Conservation (phyloP, 2,329 filamentous ascomycete genomes). For the Epichloe baconii region DNA sequence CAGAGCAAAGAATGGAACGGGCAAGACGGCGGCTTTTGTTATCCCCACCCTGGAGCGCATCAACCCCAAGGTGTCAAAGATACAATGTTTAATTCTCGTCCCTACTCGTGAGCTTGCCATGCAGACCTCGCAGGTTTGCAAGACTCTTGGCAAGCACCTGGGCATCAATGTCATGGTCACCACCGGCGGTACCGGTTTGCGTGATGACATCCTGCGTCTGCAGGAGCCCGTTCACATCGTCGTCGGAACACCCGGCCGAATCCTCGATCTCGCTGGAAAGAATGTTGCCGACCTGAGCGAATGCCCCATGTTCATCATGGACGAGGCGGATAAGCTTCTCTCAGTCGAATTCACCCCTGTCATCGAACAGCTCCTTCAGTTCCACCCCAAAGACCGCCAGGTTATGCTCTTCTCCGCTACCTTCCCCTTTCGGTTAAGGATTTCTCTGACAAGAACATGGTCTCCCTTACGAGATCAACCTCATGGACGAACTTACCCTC, state of each 20-base stretch:
- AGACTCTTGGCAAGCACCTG: conserved; percentile 92
- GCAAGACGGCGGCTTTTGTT: conserved; percentile 95
- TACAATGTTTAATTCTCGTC: conserved; percentile 90
- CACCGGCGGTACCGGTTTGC: conserved; percentile 85
- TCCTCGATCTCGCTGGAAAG: conserved; percentile 91
- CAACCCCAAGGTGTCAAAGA: conserved; percentile 93
- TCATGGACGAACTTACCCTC: conserved; percentile 97
- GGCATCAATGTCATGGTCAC: conserved; percentile 99
- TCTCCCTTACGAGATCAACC: conserved; percentile 91
- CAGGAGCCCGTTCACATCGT: conserved; percentile 94
- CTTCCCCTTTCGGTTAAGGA: conserved; percentile 91
- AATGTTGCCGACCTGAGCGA: conserved; percentile 91
- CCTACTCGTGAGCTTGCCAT: conserved; percentile 94
- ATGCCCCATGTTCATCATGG: conserved; percentile 98
- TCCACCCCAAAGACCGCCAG: conserved; percentile 93
- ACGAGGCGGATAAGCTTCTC: conserved; percentile 95
- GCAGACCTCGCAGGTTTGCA: conserved; percentile 98
- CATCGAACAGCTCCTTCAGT: conserved; percentile 88
- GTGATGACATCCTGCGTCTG: conserved; percentile 92
- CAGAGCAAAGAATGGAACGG: conserved; percentile 94
- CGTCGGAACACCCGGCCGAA: conserved; percentile 91
- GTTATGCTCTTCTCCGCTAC: conserved; percentile 99
- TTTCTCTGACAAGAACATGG: conserved; percentile 98
- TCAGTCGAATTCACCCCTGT: conserved; percentile 95
- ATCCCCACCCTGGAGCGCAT: conserved; percentile 92